Conservation (phyloP, 176 grass and related monocot species). For the Eragrostis nindensis region DNA sequence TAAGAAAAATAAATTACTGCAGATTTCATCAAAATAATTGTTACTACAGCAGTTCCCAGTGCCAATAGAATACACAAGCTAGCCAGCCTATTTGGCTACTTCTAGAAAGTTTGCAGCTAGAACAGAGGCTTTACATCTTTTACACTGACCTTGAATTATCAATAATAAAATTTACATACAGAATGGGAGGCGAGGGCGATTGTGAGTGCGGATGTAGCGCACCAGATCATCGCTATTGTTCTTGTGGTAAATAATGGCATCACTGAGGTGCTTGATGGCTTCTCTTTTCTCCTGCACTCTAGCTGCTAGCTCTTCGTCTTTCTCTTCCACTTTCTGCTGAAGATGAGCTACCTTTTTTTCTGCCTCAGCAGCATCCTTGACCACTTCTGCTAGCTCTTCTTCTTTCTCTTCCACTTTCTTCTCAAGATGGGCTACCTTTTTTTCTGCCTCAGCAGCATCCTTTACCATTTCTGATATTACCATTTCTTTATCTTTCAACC, state of each 20-base stretch:
- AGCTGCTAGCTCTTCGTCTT: slow-evolving; percentile 60
- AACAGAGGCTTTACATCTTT: slow-evolving; percentile 34
- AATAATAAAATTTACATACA: slow-evolving; percentile 48
- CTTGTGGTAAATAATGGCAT: slow-evolving; percentile 74
- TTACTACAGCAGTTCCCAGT: slow-evolving; percentile 4
- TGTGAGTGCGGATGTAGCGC: slow-evolving; percentile 48
- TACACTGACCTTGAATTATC: neutral
- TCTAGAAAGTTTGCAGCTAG: neutral
- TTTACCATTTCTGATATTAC: slow-evolving; percentile 35
- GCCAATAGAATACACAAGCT: slow-evolving; percentile 16
- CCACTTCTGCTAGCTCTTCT: slow-evolving; percentile 49
- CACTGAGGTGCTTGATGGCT: slow-evolving; percentile 85
- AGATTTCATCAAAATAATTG: neutral
- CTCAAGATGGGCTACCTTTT: slow-evolving; percentile 59
- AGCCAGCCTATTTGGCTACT: slow-evolving; percentile 6
- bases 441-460: slow-evolving; percentile 8
- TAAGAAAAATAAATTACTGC: neutral
- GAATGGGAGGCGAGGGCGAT: slow-evolving; percentile 47
- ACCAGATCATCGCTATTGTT: slow-evolving; percentile 65
- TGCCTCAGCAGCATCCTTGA: slow-evolving; percentile 1
- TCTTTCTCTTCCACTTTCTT: slow-evolving; percentile 61
- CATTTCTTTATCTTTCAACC: slow-evolving; percentile 51
- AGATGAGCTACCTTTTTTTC: slow-evolving; percentile 53
- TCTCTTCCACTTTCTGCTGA: slow-evolving; percentile 56
- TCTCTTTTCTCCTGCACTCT: slow-evolving; percentile 86